Base-by-base conservation (phyloP, 768 basidiomycete species). In the Pleurotus sapidus region DNA sequence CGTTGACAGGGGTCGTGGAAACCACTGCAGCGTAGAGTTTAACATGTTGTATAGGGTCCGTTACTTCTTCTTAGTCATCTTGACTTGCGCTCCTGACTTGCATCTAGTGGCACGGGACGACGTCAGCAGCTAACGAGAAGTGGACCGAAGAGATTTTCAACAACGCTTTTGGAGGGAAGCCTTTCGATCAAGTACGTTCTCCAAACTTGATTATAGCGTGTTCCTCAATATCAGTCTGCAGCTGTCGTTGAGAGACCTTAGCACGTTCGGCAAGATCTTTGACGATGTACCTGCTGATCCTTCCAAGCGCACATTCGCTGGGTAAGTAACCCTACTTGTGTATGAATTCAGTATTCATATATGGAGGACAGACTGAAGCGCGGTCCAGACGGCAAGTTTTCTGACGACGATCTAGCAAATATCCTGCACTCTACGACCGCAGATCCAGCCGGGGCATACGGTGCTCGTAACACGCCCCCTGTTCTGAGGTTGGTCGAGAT, bases 11-110 rank as follows among this genome's bases (percentile, higher is more conserved):
- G 89, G 88, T 4, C 71, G 76, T 48, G 89, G 89, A 12, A 89
- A 89, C 61, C 81, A 81, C 57, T 77, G 77, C 56, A 88, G 86
- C 27, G 74, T 87, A 27, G 89, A 91, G 65, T 90, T 89, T 72
- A 88, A 77, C 47, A 51, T 78, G 15, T 65, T 79, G 1, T 80
- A 80, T 65, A 57, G 77, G 30, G 77, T 77, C 59, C 46, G 69
- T 61, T 11, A 24, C 42, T 34, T 34, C 8, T 34, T 8, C 30
- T 3, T 34, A 34, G 14, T 18, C 24, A 1, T 25, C 48, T 9
- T 8, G 14, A 15, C 49, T 40, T 30, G 24, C 14, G 9, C 9
- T 27, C 20, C 51, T 53, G 23, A 39, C 25, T 15, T n/a, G 4
- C n/a, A 14, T 54, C 12, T 54, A 77, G 75, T 88, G 86, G 86